Conservation (phyloP, 176 grass and related monocot species). For the Ensete glaucum region DNA sequence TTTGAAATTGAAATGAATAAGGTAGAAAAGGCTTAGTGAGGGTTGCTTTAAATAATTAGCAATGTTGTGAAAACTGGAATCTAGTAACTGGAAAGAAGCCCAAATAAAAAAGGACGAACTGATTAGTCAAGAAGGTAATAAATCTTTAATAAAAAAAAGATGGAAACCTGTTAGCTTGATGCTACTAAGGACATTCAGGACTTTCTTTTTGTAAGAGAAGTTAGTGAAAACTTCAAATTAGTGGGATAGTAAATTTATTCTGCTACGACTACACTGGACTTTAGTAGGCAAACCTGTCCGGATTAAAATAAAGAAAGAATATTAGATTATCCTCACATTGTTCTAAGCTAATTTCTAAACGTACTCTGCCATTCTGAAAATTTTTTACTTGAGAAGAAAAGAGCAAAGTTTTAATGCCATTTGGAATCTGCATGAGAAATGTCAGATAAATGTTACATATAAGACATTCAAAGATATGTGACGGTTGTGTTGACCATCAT, state of each 20-base stretch:
- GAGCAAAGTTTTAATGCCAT: background rate
- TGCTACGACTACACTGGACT: background rate
- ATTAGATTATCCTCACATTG: too few species aligned
- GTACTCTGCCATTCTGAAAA: background rate
- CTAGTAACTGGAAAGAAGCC: background rate
- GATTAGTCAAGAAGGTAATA: background rate
- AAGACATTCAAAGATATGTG: background rate
- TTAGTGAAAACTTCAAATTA: too few species aligned
- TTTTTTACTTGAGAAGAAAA: background rate
- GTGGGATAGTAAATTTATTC: background rate
- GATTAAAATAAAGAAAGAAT: background rate
- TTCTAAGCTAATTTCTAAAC: too few species aligned
- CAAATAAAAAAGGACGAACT: background rate
- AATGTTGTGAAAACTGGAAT: background rate
- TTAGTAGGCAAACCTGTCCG: background rate
- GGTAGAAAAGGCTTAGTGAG: too few species aligned
- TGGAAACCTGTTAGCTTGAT: background rate
- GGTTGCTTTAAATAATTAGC: too few species aligned
- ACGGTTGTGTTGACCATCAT: background rate
- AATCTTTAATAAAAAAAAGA: background rate
- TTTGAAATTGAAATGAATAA: background rate
- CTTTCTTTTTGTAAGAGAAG: background rate
- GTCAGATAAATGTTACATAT: background rate
- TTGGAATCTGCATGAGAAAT: background rate
- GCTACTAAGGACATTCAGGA: background rate